Evolutionary conservation across 2,329 filamentous ascomycete species (phyloP).

Genomic region (Nemania serpens): DNA sequence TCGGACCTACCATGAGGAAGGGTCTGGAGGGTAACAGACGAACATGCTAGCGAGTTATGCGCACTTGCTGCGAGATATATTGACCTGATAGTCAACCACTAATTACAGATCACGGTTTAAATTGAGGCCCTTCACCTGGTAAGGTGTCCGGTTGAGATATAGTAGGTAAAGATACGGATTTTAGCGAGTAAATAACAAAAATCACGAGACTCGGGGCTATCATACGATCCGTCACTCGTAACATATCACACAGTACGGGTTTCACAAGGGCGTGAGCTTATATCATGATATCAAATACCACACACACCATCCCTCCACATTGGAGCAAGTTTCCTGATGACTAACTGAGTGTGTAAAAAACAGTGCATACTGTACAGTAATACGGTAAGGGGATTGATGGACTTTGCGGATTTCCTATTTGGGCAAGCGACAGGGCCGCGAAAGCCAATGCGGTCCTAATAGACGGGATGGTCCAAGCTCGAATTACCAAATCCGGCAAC

Average conservation of each 20-base stretch:
- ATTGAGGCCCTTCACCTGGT: not conserved
- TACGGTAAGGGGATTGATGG: not conserved
- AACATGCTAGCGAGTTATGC: not conserved
- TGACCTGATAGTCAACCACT: not conserved
- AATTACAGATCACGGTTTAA: not conserved
- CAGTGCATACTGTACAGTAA: not conserved
- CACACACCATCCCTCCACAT: not conserved
- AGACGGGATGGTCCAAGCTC: slow-evolving; percentile 16
- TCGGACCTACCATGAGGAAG: not conserved
- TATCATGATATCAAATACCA: no score
- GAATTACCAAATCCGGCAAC: slow-evolving; percentile 22
- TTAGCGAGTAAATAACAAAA: no score
- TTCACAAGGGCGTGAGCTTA: no score
- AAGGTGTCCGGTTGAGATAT: no score
- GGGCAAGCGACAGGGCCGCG: slow-evolving; percentile 5
- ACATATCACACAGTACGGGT: no score
- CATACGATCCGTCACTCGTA: no score
- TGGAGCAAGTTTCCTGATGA: not conserved
- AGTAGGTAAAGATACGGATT: no score
- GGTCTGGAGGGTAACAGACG: not conserved
- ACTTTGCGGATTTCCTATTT: slow-evolving; percentile 26
- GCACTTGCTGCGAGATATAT: not conserved
- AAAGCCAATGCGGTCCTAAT: slow-evolving; percentile 11
- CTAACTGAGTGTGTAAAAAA: not conserved
- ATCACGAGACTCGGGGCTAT: no score